Percentiles rank a stretch among this genome's conserved stretches.
Evolutionary conservation across 1,284 basidiomycete genomes (phyloP).

Genomic region (Moesziomyces parantarcticus): DNA sequence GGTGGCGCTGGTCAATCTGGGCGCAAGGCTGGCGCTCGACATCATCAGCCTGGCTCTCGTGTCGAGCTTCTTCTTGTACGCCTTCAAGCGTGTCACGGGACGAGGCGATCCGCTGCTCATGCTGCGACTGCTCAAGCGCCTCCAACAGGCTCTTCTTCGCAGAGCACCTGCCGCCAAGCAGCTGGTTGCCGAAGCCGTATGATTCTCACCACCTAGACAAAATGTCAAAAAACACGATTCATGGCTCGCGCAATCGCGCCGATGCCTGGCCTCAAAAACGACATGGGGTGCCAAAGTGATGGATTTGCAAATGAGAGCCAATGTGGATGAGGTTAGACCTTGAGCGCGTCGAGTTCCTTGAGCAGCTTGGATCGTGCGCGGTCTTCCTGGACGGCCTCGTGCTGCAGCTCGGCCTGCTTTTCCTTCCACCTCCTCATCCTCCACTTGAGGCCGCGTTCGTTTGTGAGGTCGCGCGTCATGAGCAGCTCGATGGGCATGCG

Average conservation of each 20-base stretch:
- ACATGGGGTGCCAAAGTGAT: constrained; percentile 2
- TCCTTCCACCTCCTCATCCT: constrained; percentile 60
- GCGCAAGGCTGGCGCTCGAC: constrained; percentile 57
- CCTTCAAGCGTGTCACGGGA: constrained; percentile 53
- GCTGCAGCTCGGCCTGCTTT: constrained; percentile 34
- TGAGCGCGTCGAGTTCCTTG: constrained; percentile 57
- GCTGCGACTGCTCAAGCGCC: constrained; percentile 34
- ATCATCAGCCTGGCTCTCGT: constrained; percentile 56
- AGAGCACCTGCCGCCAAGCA: constrained; percentile 31
- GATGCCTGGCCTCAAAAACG: too few species aligned
- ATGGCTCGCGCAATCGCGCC: neutral
- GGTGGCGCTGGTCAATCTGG: constrained; percentile 51
- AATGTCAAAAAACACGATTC: neutral
- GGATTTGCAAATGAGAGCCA: constrained; percentile 12
- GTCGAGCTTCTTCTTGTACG: constrained; percentile 48
- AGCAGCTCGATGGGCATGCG: constrained; percentile 66
- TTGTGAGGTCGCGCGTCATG: constrained; percentile 62
- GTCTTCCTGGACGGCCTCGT: constrained; percentile 16
- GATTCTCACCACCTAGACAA: constrained; percentile 1
- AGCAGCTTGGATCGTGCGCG: constrained; percentile 36
- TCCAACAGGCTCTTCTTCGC: constrained; percentile 32
- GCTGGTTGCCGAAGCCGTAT: constrained; percentile 24
- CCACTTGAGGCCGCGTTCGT: constrained; percentile 61
- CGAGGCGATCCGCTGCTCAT: constrained; percentile 59
- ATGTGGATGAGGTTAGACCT: constrained; percentile 21